Conservation (phyloP, 805 yeast species). For the Wickerhamiella vanderwaltii region DNA sequence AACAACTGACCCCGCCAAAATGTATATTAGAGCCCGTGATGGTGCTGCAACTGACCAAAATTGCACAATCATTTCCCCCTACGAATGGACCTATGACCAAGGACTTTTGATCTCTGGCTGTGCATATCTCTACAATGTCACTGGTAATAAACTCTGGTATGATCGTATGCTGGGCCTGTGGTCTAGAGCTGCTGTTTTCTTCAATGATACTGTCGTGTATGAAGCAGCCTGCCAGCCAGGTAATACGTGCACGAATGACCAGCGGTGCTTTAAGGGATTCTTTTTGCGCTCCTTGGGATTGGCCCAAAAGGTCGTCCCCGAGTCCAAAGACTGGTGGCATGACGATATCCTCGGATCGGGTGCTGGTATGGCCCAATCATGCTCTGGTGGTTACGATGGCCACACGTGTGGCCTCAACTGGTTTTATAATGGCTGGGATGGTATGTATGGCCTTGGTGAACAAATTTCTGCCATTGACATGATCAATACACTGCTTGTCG, state of each 20-base stretch:
- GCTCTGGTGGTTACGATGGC: conserved; percentile 80
- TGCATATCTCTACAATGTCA: conserved; percentile 67
- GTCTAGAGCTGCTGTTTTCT: conserved; percentile 39
- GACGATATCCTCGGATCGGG: conserved; percentile 43
- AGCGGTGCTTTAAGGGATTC: conserved; percentile 84
- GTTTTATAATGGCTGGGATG: conserved; percentile 58
- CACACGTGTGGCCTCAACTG: conserved; percentile 83
- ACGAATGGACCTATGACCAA: conserved; percentile 80
- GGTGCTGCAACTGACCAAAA: conserved; percentile 35
- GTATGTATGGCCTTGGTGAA: conserved; percentile 73
- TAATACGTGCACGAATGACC: conserved; percentile 67
- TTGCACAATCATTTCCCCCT: conserved; percentile 47
- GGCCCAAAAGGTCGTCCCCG: conserved; percentile 62
- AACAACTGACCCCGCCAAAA: conserved; percentile 32
- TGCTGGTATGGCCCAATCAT: conserved; percentile 62
- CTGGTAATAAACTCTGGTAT: conserved; percentile 55
- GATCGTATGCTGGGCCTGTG: conserved; percentile 45
- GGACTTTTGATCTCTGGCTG: conserved; percentile 69
- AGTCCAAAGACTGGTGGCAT: conserved; percentile 28
- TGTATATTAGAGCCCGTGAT: conserved; percentile 23
- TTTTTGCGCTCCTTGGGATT: conserved; percentile 61
- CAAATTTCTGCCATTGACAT: conserved; percentile 76
- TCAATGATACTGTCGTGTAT: conserved; percentile 41
- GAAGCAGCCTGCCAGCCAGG: conserved; percentile 74
- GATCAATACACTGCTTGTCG: conserved; percentile 25